Evolutionary conservation across 495 filamentous ascomycete genomes (phyloP).

Genomic region (Apodospora peruviana): DNA sequence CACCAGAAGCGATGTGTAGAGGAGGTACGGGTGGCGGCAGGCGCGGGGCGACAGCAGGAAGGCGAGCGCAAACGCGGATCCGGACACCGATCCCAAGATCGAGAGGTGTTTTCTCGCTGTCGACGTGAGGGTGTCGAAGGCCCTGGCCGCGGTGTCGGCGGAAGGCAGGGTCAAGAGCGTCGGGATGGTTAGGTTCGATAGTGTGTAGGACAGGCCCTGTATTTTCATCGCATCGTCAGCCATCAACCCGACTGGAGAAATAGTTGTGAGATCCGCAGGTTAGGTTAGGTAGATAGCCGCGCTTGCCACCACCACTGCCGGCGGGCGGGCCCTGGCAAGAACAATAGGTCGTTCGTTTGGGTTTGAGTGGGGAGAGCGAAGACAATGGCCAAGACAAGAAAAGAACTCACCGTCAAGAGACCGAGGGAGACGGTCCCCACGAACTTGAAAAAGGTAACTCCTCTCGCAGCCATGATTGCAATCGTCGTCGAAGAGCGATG

Average conservation of each 20-base stretch:
- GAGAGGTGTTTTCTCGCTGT: conserved; percentile 53
- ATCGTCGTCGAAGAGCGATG: conserved; percentile 6
- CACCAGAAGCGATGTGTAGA: conserved; percentile 67
- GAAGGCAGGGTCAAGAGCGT: conserved; percentile 72
- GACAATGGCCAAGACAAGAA: no score
- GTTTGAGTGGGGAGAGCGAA: no score
- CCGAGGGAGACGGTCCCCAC: conserved; percentile 83
- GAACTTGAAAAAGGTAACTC: conserved; percentile 76
- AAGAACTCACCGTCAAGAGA: conserved; percentile 71
- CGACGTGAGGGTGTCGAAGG: conserved; percentile 57
- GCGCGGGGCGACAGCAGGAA: conserved; percentile 65
- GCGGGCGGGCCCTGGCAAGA: no score
- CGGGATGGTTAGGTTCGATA: conserved; percentile 66
- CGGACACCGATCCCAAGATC: conserved; percentile 56
- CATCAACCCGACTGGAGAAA: no score
- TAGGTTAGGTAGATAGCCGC: no score
- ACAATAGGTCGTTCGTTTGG: no score
- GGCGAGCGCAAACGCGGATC: conserved; percentile 62
- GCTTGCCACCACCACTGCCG: no score
- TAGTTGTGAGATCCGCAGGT: no score
- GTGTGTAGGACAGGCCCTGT: conserved; percentile 80
- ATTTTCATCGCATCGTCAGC: not conserved
- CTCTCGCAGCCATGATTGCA: conserved; percentile 59
- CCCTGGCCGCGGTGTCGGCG: conserved; percentile 56
- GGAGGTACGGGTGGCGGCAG: conserved; percentile 74